These are phyloP conservation scores for Ceratocystis diversiconidia DNA, from an alignment of 2,329 filamentous ascomycete genomes.

Conservation along the genomic window DNA sequence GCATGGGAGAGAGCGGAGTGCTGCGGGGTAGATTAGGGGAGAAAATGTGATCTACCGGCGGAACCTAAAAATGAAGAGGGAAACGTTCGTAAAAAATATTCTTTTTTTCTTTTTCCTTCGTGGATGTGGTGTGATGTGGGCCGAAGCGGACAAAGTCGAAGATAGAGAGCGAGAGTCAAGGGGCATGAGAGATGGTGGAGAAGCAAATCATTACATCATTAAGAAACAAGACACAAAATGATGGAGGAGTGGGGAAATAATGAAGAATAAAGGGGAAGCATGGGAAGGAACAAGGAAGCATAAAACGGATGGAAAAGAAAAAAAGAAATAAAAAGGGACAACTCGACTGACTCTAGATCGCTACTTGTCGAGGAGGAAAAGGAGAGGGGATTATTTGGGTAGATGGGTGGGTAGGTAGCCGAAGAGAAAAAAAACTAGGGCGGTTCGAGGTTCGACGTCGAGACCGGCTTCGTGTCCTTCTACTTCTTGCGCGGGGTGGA, in stretches of 20 bases:
- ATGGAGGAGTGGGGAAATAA: not conserved
- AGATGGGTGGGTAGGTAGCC: not conserved
- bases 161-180: not conserved
- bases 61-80: conserved; percentile 68
- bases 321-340: not conserved
- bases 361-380: not conserved
- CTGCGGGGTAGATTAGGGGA: not conserved
- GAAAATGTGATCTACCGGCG: conserved; percentile 54
- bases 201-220: conserved; percentile 1
- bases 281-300: not conserved
- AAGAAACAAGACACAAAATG: conserved; percentile 2
- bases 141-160: conserved; percentile 1
- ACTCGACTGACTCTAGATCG: not conserved
- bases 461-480: conserved; percentile 12
- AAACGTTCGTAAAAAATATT: conserved; percentile 49
- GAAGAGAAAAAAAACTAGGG: conserved; percentile 11
- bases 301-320: not conserved
- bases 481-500: conserved; percentile 20
- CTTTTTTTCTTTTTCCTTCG: conserved; percentile 35
- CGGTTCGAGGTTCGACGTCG: conserved; percentile 11
- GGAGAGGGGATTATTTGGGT: too few species aligned
- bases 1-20: not conserved
- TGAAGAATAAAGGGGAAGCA: not conserved
- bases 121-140: not conserved
- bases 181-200: not conserved